Evolutionary conservation across 139 green algal species (phyloP).

Genomic region (Zygnema cylindricum): DNA sequence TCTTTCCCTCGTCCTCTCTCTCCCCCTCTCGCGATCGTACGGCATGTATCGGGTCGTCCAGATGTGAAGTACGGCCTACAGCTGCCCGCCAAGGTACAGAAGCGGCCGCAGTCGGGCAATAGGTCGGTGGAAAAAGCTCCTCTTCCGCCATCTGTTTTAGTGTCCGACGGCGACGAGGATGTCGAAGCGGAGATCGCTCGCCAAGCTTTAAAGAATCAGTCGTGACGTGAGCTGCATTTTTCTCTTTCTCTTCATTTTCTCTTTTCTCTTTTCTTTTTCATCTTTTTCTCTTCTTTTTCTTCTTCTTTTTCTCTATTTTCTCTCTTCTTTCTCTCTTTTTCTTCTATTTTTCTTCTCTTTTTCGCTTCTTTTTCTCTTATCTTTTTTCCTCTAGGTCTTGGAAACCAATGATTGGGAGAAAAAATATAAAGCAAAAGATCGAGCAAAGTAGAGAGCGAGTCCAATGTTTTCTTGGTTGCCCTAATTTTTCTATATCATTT

Average conservation of each 20-base stretch:
- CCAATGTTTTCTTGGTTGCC: too few relatives aligned
- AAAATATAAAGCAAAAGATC: too few relatives aligned
- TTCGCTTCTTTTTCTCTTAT: not conserved
- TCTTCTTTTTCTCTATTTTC: not conserved
- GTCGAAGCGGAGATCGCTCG: constrained; percentile 52
- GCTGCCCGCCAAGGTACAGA: not conserved
- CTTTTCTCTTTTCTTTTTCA: not conserved
- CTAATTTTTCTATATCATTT: too few relatives aligned
- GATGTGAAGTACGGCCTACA: constrained; percentile 40
- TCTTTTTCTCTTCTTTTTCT: not conserved
- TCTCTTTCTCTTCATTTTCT: too few relatives aligned
- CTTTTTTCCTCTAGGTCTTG: too few relatives aligned
- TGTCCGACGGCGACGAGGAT: constrained; percentile 33
- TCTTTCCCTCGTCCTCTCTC: too few relatives aligned
- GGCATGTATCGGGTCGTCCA: too few relatives aligned
- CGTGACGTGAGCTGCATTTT: constrained; percentile 16
- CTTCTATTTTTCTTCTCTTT: not conserved
- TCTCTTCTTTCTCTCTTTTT: not conserved
- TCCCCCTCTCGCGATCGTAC: too few relatives aligned
- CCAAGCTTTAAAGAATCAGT: constrained; percentile 48
- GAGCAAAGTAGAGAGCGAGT: too few relatives aligned
- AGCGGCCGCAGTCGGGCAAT: not conserved
- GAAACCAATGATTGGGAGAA: too few relatives aligned
- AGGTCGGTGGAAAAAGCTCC: constrained; percentile 3
- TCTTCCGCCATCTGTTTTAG: constrained; percentile 11